phyloP scores from a whole-genome alignment of 140 eudicot species.

The Flaveria floridana region DNA sequence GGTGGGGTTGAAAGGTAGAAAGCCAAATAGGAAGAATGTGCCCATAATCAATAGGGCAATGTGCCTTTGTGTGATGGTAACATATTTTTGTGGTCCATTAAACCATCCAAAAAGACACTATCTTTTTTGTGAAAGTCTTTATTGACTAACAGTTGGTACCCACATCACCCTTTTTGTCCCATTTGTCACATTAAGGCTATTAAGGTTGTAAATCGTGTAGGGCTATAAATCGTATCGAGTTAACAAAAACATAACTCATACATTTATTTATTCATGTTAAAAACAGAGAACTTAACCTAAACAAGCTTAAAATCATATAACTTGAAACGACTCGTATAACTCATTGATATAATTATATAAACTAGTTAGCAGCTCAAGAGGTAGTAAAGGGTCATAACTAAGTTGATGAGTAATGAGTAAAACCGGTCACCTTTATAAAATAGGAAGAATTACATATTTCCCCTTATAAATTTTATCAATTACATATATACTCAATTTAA shows the following conservation, averaged over 20 bases:
- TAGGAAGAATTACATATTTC: too few relatives aligned
- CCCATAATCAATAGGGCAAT: slow-evolving; percentile 43
- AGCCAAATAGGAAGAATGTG: slow-evolving; percentile 46
- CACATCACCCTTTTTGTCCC: slow-evolving; percentile 26
- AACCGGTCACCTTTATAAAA: background rate
- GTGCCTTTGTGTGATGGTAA: slow-evolving; percentile 33
- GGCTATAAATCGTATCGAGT: too few relatives aligned
- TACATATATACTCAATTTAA: too few relatives aligned
- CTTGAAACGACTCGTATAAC: background rate
- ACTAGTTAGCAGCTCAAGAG: too few relatives aligned
- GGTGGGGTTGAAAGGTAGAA: slow-evolving; percentile 36
- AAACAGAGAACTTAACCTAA: too few relatives aligned
- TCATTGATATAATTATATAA: background rate
- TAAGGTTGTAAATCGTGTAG: too few relatives aligned
- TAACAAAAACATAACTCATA: background rate
- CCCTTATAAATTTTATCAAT: too few relatives aligned
- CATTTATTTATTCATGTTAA: too few relatives aligned
- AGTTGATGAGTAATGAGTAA: background rate
- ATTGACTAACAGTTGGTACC: slow-evolving; percentile 29
- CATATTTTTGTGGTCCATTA: slow-evolving; percentile 45
- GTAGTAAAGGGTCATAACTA: background rate
- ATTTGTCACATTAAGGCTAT: too few relatives aligned
- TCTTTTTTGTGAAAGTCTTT: slow-evolving; percentile 29
- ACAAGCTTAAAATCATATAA: background rate
- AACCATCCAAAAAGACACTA: slow-evolving; percentile 35